Evolutionary conservation across 1,284 basidiomycete species (phyloP).

Genomic region (Ceratobasidium sp.): DNA sequence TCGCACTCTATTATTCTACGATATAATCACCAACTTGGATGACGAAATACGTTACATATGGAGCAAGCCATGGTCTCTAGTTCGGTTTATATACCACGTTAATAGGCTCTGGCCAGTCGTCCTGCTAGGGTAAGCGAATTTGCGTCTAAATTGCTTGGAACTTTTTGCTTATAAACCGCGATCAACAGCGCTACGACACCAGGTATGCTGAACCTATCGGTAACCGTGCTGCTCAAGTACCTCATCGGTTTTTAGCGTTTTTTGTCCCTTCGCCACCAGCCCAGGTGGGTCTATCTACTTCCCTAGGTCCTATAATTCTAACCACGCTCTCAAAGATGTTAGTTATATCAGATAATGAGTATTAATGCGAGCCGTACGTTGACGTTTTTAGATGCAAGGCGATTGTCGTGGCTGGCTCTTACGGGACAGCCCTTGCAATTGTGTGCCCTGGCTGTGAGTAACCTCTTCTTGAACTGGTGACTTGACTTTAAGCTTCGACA

Average conservation of each 20-base stretch:
- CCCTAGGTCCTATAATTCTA: background rate
- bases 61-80: slow-evolving; percentile 12
- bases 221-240: background rate
- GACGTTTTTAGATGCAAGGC: background rate
- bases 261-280: slow-evolving; percentile 11
- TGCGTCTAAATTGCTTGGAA: background rate
- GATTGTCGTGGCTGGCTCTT: background rate
- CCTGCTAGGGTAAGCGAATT: background rate
- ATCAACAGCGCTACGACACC: background rate
- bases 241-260: background rate
- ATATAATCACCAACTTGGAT: background rate
- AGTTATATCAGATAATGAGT: background rate
- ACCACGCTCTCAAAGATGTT: background rate
- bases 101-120: slow-evolving; percentile 13
- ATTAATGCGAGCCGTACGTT: background rate
- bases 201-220: background rate
- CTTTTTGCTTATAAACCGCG: too few relatives aligned
- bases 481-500: background rate
- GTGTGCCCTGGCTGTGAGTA: background rate
- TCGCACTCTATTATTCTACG: slow-evolving; percentile 1
- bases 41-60: slow-evolving; percentile 17
- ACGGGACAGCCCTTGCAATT: background rate
- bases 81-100: slow-evolving; percentile 17
- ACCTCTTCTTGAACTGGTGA: background rate
- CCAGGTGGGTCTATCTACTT: background rate